These are phyloP conservation scores for Aspergillus novoparasiticus DNA, from an alignment of 2,329 filamentous ascomycete species.

Conservation along the genomic window DNA sequence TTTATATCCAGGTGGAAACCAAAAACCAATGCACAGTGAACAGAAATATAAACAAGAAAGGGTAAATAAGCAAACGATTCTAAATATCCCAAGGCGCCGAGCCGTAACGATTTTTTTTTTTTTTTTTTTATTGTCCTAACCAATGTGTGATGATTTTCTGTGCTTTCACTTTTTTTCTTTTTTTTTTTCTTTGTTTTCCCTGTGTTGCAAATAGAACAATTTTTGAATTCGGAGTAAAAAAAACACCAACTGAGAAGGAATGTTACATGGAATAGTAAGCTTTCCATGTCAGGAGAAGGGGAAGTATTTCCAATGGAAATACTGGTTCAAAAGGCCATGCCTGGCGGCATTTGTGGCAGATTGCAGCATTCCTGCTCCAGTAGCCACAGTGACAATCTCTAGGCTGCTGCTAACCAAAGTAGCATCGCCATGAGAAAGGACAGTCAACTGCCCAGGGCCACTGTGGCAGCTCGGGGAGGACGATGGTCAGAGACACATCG, in stretches of 20 bases:
- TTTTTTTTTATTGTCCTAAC: not conserved
- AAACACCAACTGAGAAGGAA: not conserved
- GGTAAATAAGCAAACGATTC: not conserved
- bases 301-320: not conserved
- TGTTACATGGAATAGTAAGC: not conserved
- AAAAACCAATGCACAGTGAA: not conserved
- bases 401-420: not conserved
- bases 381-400: not conserved
- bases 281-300: not conserved
- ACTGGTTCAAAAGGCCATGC: constrained; percentile 2
- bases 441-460: not conserved
- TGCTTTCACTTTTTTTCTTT: not conserved
- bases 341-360: not conserved
- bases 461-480: constrained; percentile 1
- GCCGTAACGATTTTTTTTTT: not conserved
- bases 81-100: not conserved
- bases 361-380: not conserved
- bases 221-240: not conserved
- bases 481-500: constrained; percentile 6
- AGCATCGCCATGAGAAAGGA: not conserved
- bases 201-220: not conserved
- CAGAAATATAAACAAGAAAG: not conserved
- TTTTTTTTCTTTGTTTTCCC: not conserved
- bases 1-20: not conserved
- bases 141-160: not conserved